A percentile compares a stretch with the other conserved stretches of the same genome.
Conservation (phyloP, 441 rosid genomes). For the Geranium incanum region DNA sequence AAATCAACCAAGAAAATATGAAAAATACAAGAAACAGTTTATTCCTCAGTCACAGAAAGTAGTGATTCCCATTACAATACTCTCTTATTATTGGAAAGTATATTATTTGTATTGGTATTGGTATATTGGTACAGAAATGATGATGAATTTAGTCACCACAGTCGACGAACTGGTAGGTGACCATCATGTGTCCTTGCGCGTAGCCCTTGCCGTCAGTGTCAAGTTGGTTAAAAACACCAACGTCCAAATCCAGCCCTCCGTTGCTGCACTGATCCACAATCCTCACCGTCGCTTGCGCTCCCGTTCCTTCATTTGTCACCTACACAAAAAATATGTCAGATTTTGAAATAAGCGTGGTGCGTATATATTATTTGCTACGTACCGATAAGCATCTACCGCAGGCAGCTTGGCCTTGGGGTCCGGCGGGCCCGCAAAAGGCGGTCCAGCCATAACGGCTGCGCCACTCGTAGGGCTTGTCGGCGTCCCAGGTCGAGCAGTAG, state of each 20-base stretch:
- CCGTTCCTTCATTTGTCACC: slow-evolving; percentile 49
- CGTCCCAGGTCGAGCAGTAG: slow-evolving; percentile 34
- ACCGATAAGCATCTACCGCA: slow-evolving; percentile 34
- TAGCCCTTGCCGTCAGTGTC: slow-evolving; percentile 45
- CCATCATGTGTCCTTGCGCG: slow-evolving; percentile 49
- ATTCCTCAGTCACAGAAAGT: too few relatives aligned
- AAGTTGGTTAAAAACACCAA: slow-evolving; percentile 30
- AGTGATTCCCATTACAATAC: too few relatives aligned
- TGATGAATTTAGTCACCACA: slow-evolving; percentile 21
- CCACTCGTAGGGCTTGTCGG: slow-evolving; percentile 28
- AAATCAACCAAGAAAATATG: too few relatives aligned
- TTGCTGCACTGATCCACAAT: slow-evolving; percentile 59
- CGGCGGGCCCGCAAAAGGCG: slow-evolving; percentile 29
- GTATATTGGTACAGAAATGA: too few relatives aligned
- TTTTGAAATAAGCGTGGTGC: too few relatives aligned
- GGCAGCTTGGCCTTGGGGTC: slow-evolving; percentile 23
- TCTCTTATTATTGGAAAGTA: too few relatives aligned
- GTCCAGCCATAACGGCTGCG: slow-evolving; percentile 33
- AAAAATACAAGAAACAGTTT: too few relatives aligned
- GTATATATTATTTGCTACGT: neutral
- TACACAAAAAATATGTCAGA: slow-evolving; percentile 1
- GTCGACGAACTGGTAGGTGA: slow-evolving; percentile 47
- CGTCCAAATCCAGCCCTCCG: slow-evolving; percentile 61
- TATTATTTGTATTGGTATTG: too few relatives aligned
- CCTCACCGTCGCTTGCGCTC: slow-evolving; percentile 39